These are phyloP conservation scores for Silene coronaria DNA, from an alignment of 179 eudicot species.

Conservation along the genomic window DNA sequence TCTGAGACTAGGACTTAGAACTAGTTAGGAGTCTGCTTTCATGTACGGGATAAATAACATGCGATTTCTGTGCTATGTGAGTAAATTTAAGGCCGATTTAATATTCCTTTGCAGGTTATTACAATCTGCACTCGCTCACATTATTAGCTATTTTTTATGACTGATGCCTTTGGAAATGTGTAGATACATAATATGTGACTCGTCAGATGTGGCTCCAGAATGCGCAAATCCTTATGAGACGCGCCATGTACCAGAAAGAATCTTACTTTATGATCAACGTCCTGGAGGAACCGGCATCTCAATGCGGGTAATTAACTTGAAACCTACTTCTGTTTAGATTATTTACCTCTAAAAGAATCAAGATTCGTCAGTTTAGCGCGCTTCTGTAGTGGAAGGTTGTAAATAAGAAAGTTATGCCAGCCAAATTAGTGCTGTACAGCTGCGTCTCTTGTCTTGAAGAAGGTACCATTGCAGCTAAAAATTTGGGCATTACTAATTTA, in stretches of 20 bases:
- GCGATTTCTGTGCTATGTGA: not conserved
- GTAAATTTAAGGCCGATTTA: not conserved
- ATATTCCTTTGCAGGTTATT: not conserved
- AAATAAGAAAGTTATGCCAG: not conserved
- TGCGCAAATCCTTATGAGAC: conserved; percentile 83
- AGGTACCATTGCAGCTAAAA: not conserved
- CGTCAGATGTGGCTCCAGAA: conserved; percentile 83
- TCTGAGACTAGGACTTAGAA: not conserved
- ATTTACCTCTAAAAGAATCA: not conserved
- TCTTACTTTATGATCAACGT: conserved; percentile 76
- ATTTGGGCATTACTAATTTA: not conserved
- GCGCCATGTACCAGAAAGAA: conserved; percentile 75
- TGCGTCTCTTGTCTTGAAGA: not conserved
- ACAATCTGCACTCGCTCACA: not conserved
- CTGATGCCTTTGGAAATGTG: conserved; percentile 21
- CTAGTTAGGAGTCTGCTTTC: not conserved
- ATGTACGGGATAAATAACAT: not conserved
- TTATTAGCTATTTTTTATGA: conserved; percentile 2
- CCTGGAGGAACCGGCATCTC: conserved; percentile 96
- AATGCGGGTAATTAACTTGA: conserved; percentile 45
- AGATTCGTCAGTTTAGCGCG: not conserved
- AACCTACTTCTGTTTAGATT: not conserved
- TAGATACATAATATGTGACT: conserved; percentile 79
- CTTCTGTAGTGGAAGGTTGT: not conserved
- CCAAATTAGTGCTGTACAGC: not conserved